phyloP scores from a whole-genome alignment of 805 yeast species.

The Kurtzmaniella fragi region DNA sequence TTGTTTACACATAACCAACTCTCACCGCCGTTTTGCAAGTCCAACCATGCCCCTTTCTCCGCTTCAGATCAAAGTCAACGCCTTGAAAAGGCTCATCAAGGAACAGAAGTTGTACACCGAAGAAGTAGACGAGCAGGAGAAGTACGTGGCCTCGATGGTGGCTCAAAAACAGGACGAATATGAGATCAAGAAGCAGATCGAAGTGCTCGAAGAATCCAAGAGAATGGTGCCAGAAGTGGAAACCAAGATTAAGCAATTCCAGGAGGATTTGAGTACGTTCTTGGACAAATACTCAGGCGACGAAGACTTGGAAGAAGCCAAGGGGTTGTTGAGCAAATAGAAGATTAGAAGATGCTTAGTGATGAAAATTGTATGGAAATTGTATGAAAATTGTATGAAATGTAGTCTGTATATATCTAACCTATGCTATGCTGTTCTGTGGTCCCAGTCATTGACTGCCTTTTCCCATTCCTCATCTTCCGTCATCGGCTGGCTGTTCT shows the following conservation, averaged over 20 bases:
- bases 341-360: no score
- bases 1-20: no score
- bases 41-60: constrained; percentile 60
- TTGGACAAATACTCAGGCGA: constrained; percentile 30
- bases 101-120: constrained; percentile 58
- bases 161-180: constrained; percentile 51
- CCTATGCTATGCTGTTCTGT: constrained; percentile 6
- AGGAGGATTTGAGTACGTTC: constrained; percentile 29
- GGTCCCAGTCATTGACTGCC: constrained; percentile 27
- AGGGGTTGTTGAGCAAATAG: constrained; percentile 11
- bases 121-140: constrained; percentile 54
- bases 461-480: constrained; percentile 70
- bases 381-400: neutral
- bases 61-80: constrained; percentile 65
- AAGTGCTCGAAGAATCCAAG: constrained; percentile 33
- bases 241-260: constrained; percentile 15
- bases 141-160: constrained; percentile 43
- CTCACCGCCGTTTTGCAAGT: no score
- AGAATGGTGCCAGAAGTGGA: constrained; percentile 30
- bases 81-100: constrained; percentile 62
- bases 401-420: neutral
- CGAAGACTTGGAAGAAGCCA: constrained; percentile 27
- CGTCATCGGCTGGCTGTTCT: constrained; percentile 37
- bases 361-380: no score
- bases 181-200: constrained; percentile 49